Percentiles rank a stretch among this genome's conserved stretches.
phyloP scores from a whole-genome alignment of 306 rosid species.

The Trifolium subterraneum region DNA sequence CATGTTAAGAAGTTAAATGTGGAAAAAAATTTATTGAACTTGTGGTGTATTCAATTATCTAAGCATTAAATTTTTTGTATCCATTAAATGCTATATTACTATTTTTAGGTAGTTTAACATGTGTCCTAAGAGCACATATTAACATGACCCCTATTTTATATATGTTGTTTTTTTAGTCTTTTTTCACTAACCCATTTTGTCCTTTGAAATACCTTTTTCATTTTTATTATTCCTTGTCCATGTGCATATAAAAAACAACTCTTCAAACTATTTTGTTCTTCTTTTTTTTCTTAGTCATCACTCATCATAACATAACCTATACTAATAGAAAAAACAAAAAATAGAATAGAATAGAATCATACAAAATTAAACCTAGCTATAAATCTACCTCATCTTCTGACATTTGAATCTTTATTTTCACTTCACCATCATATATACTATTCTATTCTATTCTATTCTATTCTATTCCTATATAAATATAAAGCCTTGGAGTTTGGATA shows the following conservation, averaged over 20 bases:
- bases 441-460: no score
- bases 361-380: slow-evolving; percentile 27
- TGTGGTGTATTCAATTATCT: no score
- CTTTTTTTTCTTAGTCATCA: slow-evolving; percentile 32
- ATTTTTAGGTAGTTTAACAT: no score
- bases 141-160: no score
- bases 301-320: slow-evolving; percentile 28
- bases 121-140: no score
- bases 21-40: no score
- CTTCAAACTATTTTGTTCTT: slow-evolving; percentile 35
- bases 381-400: slow-evolving; percentile 31
- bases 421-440: slow-evolving; percentile 24
- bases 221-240: slow-evolving; percentile 46
- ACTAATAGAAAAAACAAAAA: no score
- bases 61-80: no score
- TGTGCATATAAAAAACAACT: slow-evolving; percentile 37
- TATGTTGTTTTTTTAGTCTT: background rate
- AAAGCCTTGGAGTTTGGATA: slow-evolving; percentile 44
- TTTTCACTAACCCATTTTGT: slow-evolving; percentile 44
- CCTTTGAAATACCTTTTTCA: slow-evolving; percentile 38
- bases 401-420: slow-evolving; percentile 39
- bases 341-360: background rate
- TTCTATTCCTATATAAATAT: slow-evolving; percentile 2
- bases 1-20: no score
- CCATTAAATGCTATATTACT: no score